Conservation (phyloP, 2,329 filamentous ascomycete species). For the Aureobasidium sp. region DNA sequence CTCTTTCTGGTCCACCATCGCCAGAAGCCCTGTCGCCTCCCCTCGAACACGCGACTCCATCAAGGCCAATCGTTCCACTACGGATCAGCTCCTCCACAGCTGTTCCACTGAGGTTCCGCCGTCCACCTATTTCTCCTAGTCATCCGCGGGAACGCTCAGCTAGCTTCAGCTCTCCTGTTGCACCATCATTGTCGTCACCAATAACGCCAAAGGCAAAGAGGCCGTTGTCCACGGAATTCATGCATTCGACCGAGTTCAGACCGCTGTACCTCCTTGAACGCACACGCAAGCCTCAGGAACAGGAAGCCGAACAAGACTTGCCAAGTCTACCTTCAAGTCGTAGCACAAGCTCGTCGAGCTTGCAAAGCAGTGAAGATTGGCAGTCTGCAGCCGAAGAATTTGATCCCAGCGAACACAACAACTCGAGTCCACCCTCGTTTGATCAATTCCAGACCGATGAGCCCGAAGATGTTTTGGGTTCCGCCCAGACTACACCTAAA, state of each 20-base stretch:
- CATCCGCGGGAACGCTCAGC: constrained; percentile 23
- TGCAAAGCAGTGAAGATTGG: constrained; percentile 36
- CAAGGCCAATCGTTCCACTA: constrained; percentile 18
- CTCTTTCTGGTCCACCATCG: neutral
- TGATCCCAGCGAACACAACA: constrained; percentile 24
- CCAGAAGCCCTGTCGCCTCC: neutral
- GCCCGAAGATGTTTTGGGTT: constrained; percentile 48
- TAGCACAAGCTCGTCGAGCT: constrained; percentile 34
- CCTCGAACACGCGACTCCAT: constrained; percentile 12
- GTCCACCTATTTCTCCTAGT: constrained; percentile 25
- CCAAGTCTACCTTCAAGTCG: constrained; percentile 47
- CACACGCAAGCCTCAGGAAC: constrained; percentile 40
- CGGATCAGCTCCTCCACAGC: constrained; percentile 28
- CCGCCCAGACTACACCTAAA: constrained; percentile 62
- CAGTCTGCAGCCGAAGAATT: constrained; percentile 38
- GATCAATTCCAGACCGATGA: neutral
- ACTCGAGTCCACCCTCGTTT: neutral
- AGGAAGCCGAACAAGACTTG: constrained; percentile 32
- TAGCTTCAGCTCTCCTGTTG: constrained; percentile 26
- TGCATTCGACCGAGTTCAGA: constrained; percentile 54
- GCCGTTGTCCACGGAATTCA: constrained; percentile 20
- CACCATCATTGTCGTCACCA: constrained; percentile 18
- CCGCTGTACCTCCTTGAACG: constrained; percentile 77
- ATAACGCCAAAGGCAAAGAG: constrained; percentile 17
- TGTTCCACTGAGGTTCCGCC: constrained; percentile 30